A percentile compares a stretch with the other conserved stretches of the same genome.
Conservation (phyloP, 768 basidiomycete genomes). For the Suillus plorans region DNA sequence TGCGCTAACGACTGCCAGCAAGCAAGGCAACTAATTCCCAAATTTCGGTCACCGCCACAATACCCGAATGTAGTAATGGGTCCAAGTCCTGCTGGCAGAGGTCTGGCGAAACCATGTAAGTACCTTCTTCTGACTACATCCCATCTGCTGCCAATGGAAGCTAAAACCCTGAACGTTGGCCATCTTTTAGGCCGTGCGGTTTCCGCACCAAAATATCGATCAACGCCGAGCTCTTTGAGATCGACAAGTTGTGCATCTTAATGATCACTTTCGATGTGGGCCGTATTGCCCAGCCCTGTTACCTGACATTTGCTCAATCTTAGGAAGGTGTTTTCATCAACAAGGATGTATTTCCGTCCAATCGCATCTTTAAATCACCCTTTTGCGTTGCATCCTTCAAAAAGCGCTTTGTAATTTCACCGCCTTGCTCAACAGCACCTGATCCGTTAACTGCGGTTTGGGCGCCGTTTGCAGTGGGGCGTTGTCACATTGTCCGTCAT, state of each 20-base stretch:
- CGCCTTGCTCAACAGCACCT: not conserved
- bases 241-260: not conserved
- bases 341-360: not conserved
- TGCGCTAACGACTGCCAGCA: constrained; percentile 32
- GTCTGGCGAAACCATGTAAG: not conserved
- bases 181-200: not conserved
- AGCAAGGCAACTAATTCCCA: constrained; percentile 19
- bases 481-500: too few relatives aligned
- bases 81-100: not conserved
- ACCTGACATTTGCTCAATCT: not conserved
- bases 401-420: not conserved
- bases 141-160: constrained; percentile 1
- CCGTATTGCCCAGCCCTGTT: not conserved
- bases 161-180: not conserved
- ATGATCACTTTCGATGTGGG: not conserved
- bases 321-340: not conserved
- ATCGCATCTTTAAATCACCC: not conserved
- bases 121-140: not conserved
- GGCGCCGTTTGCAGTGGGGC: not conserved
- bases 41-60: constrained; percentile 18
- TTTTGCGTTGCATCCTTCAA: not conserved
- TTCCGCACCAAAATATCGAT: constrained; percentile 1
- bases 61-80: constrained; percentile 3
- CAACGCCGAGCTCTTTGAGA: not conserved
- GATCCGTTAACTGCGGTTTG: not conserved